Conservation (phyloP, 306 rosid species). For the Argentina anserina region DNA sequence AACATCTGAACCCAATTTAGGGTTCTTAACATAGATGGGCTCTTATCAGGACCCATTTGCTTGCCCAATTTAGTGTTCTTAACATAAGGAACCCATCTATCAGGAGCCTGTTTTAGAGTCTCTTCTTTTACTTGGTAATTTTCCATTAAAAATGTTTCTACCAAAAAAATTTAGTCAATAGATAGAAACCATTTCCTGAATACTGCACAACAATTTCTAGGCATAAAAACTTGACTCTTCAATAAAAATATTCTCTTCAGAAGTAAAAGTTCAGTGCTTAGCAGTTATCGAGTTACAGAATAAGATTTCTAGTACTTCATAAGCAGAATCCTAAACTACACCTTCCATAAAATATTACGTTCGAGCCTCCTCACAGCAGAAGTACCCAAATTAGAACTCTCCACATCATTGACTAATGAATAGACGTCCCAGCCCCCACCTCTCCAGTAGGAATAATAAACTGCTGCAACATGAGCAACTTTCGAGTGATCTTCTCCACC, state of each 20-base stretch:
- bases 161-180: background rate
- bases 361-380: background rate
- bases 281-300: too few relatives aligned
- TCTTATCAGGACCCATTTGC: background rate
- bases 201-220: background rate
- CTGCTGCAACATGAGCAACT: conserved; percentile 23
- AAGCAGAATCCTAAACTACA: background rate
- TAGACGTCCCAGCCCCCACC: conserved; percentile 23
- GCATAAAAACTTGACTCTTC: too few relatives aligned
- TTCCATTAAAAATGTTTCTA: background rate
- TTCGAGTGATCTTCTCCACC: conserved; percentile 18
- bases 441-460: conserved; percentile 20
- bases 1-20: background rate
- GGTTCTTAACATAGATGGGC: too few relatives aligned
- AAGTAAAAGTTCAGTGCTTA: too few relatives aligned
- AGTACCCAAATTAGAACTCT: background rate
- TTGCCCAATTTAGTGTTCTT: background rate
- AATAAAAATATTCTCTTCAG: too few relatives aligned
- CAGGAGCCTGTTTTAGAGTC: background rate
- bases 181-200: background rate
- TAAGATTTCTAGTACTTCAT: background rate
- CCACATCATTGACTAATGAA: conserved; percentile 20
- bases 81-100: background rate
- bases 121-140: background rate
- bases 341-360: conserved; percentile 23